phyloP scores from a whole-genome alignment of 805 yeast species.

The Candida tammaniensis region DNA sequence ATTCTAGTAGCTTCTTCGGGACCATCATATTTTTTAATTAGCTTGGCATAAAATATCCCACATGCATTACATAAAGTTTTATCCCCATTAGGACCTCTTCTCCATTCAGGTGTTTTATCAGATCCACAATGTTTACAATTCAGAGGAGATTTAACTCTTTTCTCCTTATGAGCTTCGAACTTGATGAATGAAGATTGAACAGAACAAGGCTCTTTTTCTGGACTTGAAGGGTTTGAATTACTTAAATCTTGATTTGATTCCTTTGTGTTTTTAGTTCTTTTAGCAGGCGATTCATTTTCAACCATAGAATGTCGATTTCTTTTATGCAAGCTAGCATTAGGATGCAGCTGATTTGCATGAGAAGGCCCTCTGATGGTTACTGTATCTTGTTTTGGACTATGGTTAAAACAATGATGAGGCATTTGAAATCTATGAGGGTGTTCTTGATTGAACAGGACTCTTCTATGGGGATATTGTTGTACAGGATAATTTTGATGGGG shows the following conservation, averaged over 20 bases:
- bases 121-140: conserved; percentile 62
- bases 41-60: conserved; percentile 71
- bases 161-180: conserved; percentile 4
- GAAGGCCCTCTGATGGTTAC: conserved; percentile 1
- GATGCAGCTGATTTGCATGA: too few species aligned
- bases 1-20: conserved; percentile 36
- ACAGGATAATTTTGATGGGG: too few species aligned
- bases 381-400: too few species aligned
- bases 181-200: conserved; percentile 5
- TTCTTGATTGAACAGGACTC: too few species aligned
- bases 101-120: conserved; percentile 85
- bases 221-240: neutral
- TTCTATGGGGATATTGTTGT: too few species aligned
- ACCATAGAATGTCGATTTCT: too few species aligned
- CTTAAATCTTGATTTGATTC: too few species aligned
- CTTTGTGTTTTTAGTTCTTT: too few species aligned
- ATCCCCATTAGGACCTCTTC: conserved; percentile 83
- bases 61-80: conserved; percentile 90
- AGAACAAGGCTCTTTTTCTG: neutral
- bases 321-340: too few species aligned
- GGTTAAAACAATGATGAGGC: too few species aligned
- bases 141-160: conserved; percentile 1
- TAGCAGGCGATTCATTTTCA: too few species aligned
- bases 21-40: conserved; percentile 47
- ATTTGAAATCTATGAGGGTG: too few species aligned